Evolutionary conservation across 441 rosid species (phyloP), one percentile per base, ranked within the genome.

Genomic region (Adansonia rubrostipa): DNA sequence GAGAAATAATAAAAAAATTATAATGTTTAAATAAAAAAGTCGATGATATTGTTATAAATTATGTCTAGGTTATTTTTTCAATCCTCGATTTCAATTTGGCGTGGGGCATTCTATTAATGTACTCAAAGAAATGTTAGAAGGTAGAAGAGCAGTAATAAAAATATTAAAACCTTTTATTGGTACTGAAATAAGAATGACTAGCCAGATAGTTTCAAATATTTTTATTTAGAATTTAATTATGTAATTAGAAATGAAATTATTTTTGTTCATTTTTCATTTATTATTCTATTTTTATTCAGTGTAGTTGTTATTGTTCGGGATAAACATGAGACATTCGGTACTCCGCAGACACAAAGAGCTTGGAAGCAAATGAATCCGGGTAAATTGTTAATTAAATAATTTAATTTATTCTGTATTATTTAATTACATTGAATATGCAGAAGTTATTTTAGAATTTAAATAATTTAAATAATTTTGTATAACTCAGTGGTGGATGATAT

Each of bases 281-380:
- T 36, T 36, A 56, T 6, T 56, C 57, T 13, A 56, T 8, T 56
- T 56, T 56, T 56, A 17, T 56, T 56, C 17, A 56, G 40, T 1
- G 60, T 20, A n/a, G 60, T 56, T 56, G 60, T 56, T 56, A 58
- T 10, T 20, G 22, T 58, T 58, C 3, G 4, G 9, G 10, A 20
- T 19, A 57, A 57, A 19, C 24, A 19, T 7, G 11, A 60, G 14
- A 22, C 64, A 9, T 60, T 60, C 15, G 20, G 64, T 22, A 60
- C 64, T 9, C 36, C 36, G 9, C 64, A 60, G 10, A 33, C 64
- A 9, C 15, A 60, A 20, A 58, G 64, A 60, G 36, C 64, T 60
- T 60, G 64, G 36, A 60, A 20, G 28, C 64, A 60, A 60, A 60
- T 60, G 64, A 60, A 60, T 60, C 36, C 64, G 28, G 13, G 64